Evolutionary conservation across 345 rosid genomes (phyloP), one percentile per base, ranked within the genome.

Genomic region (Kernera saxatilis): DNA sequence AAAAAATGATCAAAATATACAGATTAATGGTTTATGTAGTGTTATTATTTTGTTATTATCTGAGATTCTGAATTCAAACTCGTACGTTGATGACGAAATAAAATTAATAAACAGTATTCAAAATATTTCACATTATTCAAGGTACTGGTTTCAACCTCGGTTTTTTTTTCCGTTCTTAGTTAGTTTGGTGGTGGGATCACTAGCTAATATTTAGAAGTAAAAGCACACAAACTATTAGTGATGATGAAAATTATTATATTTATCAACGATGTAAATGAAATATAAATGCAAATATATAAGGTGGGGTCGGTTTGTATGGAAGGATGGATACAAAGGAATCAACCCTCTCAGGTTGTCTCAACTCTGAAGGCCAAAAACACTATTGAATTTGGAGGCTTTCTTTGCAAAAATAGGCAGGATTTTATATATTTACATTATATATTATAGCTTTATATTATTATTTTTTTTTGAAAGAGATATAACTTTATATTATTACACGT

Each of bases 221-320:
- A 51, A 66, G 44, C 22, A 44, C 44, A 45, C 9, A 56, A 69
- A 68, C 43, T 14, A 60, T 12, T n/a, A 60, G 32, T 60, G 29
- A 41, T 41, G 30, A 33, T 15, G 26, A 53, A 15, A 45, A 27
- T 18, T 13, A 43, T 6, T 25, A 59, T 14, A 58, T 17, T 22
- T 8, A 27, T 37, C 3, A 49, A 13, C 30, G 51, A 70, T 32
- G 63, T 27, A 32, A 19, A 33, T 33, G 56, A 40, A 41, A 41
- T 32, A 71, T 64, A 64, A 46, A 73, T 65, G 71, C 58, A 49
- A 66, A 50, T 58, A 59, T 59, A 68, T 68, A 53, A 61, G 64
- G 73, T 75, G 78, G 89, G 89, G 71, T 72, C 84, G 64, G 44
- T 26, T 57, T 80, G 87, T 59, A 71, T 64, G 75, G 79, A 44